These are phyloP conservation scores for Podaxis mareebaensis DNA, from an alignment of 768 basidiomycete genomes.

Conservation along the genomic window DNA sequence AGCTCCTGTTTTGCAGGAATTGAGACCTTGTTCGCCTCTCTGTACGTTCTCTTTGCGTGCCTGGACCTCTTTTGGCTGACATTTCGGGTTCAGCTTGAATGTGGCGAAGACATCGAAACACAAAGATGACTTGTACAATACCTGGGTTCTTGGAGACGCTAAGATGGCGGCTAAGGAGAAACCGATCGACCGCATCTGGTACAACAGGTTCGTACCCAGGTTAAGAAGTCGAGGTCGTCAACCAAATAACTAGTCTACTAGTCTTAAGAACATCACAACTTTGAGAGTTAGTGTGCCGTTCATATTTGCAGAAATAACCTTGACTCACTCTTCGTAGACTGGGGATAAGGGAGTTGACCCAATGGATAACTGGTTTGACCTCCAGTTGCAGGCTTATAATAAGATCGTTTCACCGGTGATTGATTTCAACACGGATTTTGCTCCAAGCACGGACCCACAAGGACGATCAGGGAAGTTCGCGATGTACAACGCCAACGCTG, in stretches of 20 bases:
- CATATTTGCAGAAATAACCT: neutral
- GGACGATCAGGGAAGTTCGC: neutral
- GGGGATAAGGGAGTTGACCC: neutral
- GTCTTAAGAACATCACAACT: neutral
- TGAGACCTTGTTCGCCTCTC: neutral
- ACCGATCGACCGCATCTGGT: neutral
- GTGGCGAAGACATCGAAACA: neutral
- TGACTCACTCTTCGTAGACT: neutral
- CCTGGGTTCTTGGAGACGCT: neutral
- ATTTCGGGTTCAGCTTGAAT: neutral
- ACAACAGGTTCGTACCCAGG: neutral
- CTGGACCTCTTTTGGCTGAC: neutral
- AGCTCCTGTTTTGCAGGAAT: neutral
- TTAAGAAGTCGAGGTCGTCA: neutral
- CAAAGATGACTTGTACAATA: neutral
- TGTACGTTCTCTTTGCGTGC: neutral
- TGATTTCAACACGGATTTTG: neutral
- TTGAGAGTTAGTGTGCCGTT: neutral
- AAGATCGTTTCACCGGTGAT: neutral
- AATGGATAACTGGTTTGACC: neutral
- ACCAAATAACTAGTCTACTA: neutral
- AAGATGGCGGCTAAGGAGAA: neutral
- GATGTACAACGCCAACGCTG: neutral
- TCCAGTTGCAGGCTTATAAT: neutral
- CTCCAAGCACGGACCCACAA: neutral